Conservation (phyloP, 1,139 yeast species). For the Pneumocystis jirovecii region DNA sequence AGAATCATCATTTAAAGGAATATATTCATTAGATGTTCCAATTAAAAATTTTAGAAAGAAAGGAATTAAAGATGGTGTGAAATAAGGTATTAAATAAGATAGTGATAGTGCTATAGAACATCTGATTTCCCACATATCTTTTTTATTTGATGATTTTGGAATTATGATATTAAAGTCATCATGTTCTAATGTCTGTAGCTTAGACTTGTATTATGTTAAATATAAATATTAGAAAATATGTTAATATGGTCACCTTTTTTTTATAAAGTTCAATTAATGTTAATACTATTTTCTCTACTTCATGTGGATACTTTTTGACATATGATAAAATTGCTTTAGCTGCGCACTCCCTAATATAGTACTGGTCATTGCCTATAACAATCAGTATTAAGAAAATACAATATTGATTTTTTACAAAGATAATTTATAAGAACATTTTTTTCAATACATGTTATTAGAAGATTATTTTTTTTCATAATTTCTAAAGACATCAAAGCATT, state of each 20-base stretch:
- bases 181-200: conserved; percentile 27
- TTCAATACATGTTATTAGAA: conserved; percentile 36
- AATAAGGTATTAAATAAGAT: background rate
- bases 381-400: conserved; percentile 34
- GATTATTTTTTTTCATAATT: conserved; percentile 70
- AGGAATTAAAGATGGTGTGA: background rate
- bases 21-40: conserved; percentile 38
- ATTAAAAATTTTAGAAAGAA: conserved; percentile 26
- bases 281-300: conserved; percentile 42
- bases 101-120: conserved; percentile 37
- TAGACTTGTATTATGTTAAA: background rate
- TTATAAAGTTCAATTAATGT: background rate
- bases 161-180: conserved; percentile 72
- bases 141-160: conserved; percentile 42
- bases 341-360: conserved; percentile 25
- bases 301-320: conserved; percentile 48
- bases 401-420: conserved; percentile 47
- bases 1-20: conserved; percentile 56
- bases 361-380: conserved; percentile 41
- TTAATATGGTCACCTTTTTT: background rate
- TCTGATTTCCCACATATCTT: conserved; percentile 72
- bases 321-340: conserved; percentile 37
- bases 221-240: background rate
- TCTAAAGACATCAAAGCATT: conserved; percentile 56
- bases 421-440: conserved; percentile 31